Evolutionary conservation across 495 filamentous ascomycete genomes (phyloP), one percentile per base, ranked within the genome.

Genomic region (Podospora tetraspora): DNA sequence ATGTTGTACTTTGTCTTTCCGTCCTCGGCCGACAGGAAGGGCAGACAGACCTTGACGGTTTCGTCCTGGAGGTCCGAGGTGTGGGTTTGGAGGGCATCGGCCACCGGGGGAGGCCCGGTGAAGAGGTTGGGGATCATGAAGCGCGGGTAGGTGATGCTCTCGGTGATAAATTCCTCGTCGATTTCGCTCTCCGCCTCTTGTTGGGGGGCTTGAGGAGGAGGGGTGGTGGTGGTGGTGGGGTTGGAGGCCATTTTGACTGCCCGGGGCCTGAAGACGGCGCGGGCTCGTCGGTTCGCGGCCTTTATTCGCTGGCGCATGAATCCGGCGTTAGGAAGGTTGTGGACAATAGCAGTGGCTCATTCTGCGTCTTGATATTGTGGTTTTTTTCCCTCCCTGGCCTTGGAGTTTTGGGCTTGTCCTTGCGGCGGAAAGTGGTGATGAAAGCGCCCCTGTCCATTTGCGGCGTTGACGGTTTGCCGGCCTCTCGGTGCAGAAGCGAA

Each of bases 21-120:
- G 29, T 66, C 80, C 57, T 81, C 77, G 29, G 80, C 84, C 21
- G 84, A 76, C 43, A 97, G 82, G 71, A 88, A 90, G 1, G 90
- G 89, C 12, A 94, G 80, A 71, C 93, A 93, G 68, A 84, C 85
- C 7, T 84, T 74, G 29, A 90, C 79, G 0, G 90, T 92, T 61
- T 88, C 81, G 60, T 87, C 81, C 76, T 97, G 93, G 58, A 85
- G 78, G 63, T 78, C 70, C 1, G 89, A 90, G 29, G 92, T 89
- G 59, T 85, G 77, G 11, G 95, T 97, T 61, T 81, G 74, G 62
- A 94, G 83, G 5, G 73, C 63, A 78, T 97, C 94, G 66, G 79
- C 83, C 72, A 97, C 84, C 56, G 82, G 79, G 5, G 91, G 88
- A 66, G 72, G 78, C 64, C 79, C 79, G 57, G 84, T 89, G 78